Evolutionary conservation across 1,284 basidiomycete species (phyloP).

Genomic region (Filobasidium uniguttulatum): DNA sequence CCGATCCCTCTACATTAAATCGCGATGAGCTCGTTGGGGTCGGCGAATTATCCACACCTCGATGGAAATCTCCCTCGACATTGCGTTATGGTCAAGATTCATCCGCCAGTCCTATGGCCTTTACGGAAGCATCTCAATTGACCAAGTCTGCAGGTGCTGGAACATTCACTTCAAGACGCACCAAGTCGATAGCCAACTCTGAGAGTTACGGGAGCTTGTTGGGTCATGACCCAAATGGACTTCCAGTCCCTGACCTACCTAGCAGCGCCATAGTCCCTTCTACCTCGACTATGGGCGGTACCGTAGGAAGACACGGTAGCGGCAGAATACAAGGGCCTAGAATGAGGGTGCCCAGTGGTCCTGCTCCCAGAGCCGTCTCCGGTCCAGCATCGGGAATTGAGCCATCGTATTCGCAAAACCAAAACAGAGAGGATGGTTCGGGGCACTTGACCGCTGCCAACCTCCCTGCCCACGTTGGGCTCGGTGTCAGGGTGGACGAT

Average conservation of each 20-base stretch:
- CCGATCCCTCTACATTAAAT: slow-evolving; percentile 69
- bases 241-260: not conserved
- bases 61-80: slow-evolving; percentile 50
- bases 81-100: not conserved
- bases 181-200: slow-evolving; percentile 1
- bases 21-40: slow-evolving; percentile 79
- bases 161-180: not conserved
- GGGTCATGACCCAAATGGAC: not conserved
- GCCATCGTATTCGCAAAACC: not conserved
- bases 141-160: not conserved
- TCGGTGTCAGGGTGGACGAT: not conserved
- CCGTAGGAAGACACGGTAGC: not conserved
- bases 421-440: not conserved
- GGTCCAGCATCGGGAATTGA: not conserved
- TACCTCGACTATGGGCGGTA: not conserved
- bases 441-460: too few relatives aligned
- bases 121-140: not conserved
- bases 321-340: slow-evolving; percentile 1
- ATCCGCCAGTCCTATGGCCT: not conserved
- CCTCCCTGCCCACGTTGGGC: not conserved
- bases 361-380: not conserved
- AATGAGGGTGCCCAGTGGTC: slow-evolving; percentile 4
- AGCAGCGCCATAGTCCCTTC: not conserved
- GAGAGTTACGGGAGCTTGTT: not conserved
- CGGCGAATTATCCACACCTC: slow-evolving; percentile 91